These are phyloP conservation scores for Panaeolus papilionaceus DNA, from an alignment of 768 basidiomycete genomes.

Conservation along the genomic window DNA sequence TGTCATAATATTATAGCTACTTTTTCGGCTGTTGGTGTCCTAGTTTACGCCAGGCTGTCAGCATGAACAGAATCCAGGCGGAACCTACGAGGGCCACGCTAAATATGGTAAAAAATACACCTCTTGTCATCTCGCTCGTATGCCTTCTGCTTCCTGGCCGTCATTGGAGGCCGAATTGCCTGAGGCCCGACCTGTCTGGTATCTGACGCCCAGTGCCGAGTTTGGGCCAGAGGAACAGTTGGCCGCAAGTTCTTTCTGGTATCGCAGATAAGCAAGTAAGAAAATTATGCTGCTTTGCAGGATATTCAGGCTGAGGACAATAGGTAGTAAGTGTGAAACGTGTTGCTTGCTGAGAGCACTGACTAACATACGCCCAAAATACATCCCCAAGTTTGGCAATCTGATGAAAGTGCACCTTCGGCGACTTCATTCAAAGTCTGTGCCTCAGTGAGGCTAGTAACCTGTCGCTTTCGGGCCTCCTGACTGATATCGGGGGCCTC, in stretches of 20 bases:
- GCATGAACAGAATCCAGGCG: constrained; percentile 72
- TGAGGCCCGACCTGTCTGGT: background rate
- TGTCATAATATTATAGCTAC: background rate
- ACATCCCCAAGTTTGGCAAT: constrained; percentile 74
- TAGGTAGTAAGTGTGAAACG: constrained; percentile 17
- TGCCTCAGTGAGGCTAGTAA: constrained; percentile 57
- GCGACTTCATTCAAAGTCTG: constrained; percentile 70
- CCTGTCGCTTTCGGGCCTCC: constrained; percentile 53
- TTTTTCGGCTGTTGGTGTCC: constrained; percentile 28
- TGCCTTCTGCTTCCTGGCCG: constrained; percentile 21
- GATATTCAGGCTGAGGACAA: constrained; percentile 54
- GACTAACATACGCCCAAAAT: constrained; percentile 74
- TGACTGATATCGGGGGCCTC: constrained; percentile 67
- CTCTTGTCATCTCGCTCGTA: constrained; percentile 48
- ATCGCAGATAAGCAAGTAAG: constrained; percentile 54
- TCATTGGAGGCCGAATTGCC: background rate
- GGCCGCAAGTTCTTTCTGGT: constrained; percentile 37
- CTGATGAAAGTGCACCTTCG: constrained; percentile 62
- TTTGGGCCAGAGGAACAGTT: constrained; percentile 1
- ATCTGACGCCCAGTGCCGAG: background rate
- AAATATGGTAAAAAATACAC: constrained; percentile 53
- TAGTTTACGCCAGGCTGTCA: constrained; percentile 63
- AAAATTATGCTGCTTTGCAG: constrained; percentile 60
- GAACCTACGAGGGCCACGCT: constrained; percentile 48
- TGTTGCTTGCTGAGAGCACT: background rate